Evolutionary conservation across 768 basidiomycete species (phyloP), one percentile per base, ranked within the genome.

Genomic region (Lactifluus subvellereus): DNA sequence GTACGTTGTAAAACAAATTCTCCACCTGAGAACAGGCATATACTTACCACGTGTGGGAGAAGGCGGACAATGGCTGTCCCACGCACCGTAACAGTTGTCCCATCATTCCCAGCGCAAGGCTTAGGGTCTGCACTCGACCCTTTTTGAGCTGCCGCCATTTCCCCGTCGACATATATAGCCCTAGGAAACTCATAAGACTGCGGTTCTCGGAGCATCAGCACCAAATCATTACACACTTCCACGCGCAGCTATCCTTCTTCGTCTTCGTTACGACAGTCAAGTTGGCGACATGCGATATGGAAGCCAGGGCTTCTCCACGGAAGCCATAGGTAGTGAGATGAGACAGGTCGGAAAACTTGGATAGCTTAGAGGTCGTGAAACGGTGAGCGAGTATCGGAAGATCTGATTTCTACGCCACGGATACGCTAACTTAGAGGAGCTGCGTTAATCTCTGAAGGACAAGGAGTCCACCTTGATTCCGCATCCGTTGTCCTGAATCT

Each of bases 401-500:
- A 70, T 98, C 95, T 8, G 79, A 71, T 84, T 89, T 93, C 94
- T 97, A 54, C 38, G 8, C 6, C 40, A 32, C 16, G 6, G 43
- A 18, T 6, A 27, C 6, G 13, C 20, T 8, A 38, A n/a, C 52
- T 45, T 30, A 18, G 20, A 60, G 51, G 8, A 5, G 16, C 11
- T 27, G 11, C 10, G 20, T 30, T 14, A 37, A 50, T 40, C 7
- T 9, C 16, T 4, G 16, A 38, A 51, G 11, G n/a, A 8, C 11
- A 59, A n/a, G 49, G 22, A 33, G 76, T 87, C 71, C 69, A 94
- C 94, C 52, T 89, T 83, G 70, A 98, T 98, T 2, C 96, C 97
- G 74, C 85, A 91, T 0, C 97, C 96, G 71, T 99, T 97, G 71
- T 99, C 97, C 70, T 94, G 91, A 57, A 98, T 95, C 74, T 97